A percentile compares a stretch with the other conserved stretches of the same genome.
Conservation (phyloP, 331 rosid genomes). For the Acacia concinna region DNA sequence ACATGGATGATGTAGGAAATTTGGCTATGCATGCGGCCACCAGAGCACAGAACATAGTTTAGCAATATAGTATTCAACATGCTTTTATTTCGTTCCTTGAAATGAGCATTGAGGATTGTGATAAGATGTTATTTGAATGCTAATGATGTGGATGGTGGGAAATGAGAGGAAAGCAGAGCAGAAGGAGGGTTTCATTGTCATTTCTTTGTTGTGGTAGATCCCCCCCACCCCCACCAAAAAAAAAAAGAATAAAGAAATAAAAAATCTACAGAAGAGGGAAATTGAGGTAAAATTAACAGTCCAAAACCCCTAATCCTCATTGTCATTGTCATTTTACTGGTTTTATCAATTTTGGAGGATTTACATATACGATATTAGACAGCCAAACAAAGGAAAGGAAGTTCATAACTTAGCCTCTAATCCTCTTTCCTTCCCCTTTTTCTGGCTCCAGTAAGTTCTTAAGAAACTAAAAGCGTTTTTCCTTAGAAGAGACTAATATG, state of each 20-base stretch:
- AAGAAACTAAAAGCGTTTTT: conserved; percentile 12
- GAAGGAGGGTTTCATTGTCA: background rate
- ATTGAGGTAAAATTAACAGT: background rate
- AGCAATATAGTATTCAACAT: background rate
- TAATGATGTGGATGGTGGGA: background rate
- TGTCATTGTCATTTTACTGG: too few species aligned
- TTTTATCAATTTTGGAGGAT: background rate
- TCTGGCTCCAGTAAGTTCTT: background rate
- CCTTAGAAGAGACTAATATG: conserved; percentile 11
- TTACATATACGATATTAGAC: background rate
- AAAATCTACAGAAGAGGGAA: background rate
- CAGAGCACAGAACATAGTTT: background rate
- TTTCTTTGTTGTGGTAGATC: background rate
- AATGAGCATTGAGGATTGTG: background rate
- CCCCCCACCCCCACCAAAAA: too few species aligned
- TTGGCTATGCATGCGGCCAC: background rate
- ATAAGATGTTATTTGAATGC: background rate
- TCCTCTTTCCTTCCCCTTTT: background rate
- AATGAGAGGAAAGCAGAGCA: background rate
- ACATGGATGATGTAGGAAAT: background rate
- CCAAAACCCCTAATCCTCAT: background rate
- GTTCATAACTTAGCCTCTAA: background rate
- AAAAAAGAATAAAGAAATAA: too few species aligned
- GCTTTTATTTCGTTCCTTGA: conserved; percentile 2
- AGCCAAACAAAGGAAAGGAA: background rate